Evolutionary conservation across 2,329 filamentous ascomycete genomes (phyloP), one percentile per base, ranked within the genome.

Genomic region (Xylariales sp.): DNA sequence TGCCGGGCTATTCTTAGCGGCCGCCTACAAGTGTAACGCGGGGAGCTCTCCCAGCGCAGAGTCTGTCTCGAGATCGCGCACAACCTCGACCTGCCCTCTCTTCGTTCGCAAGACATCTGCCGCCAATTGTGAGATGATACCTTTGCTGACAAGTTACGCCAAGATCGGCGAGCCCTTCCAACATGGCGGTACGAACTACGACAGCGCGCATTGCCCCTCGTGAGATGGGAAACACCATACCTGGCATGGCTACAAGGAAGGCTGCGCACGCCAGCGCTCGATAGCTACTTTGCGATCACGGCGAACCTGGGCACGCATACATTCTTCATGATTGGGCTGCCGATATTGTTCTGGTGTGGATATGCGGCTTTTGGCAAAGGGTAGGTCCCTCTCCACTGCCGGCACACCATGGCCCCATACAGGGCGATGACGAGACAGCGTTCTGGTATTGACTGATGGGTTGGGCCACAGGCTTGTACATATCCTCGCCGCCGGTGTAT

Each of bases 271-370:
- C 88, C 88, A 1, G 77, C 86, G 7, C 82, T 97, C 56, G 93
- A 98, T 65, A 88, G 88, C 48, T 98, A 96, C 70, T 98, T 98
- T 65, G 91, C 93, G 38, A 88, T 94, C 51, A 95, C 90, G 1
- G 93, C 93, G 49, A 98, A 97, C 63, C 78, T 97, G 42, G 88
- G 93, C 51, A 98, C 93, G 1, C 93, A 98, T 66, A 98, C 93
- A 1, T 97, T 96, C 70, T 98, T 96, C 73, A 97, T 97, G 90
- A 77, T 95, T 51, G 85, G 88, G 44, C 70, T 98, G 56, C 93
- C 93, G 5, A 88, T 97, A 50, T 77, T 95, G 53, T 97, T 97
- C 70, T 98, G 93, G 93, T 95, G 88, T 57, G 91, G 91, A 40
- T 86, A 90, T 65, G 82, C 85, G 31, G 82, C 77, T 48, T 78